Percentiles rank a stretch among this genome's conserved stretches.
These are phyloP conservation scores for Coniferiporia sulphurascens DNA, from an alignment of 1,284 basidiomycete genomes.

Conservation along the genomic window DNA sequence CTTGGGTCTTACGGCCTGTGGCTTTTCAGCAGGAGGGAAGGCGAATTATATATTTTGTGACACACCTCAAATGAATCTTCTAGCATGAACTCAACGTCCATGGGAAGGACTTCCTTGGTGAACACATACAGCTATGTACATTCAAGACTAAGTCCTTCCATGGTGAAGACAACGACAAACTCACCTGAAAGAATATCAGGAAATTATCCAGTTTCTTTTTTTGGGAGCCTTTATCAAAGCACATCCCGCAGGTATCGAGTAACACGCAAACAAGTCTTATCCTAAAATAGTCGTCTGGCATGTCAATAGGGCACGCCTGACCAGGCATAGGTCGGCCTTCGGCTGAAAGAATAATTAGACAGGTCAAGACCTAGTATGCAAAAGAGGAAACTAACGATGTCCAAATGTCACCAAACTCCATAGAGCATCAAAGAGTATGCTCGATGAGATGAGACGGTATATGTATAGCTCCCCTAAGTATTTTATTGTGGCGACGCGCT, in stretches of 20 bases:
- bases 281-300: conserved; percentile 95
- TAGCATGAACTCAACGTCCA: conserved; percentile 98
- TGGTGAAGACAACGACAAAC: conserved; percentile 14
- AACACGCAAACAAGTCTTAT: conserved; percentile 88
- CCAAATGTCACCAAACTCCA: conserved; percentile 97
- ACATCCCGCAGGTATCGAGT: conserved; percentile 95
- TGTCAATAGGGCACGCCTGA: conserved; percentile 74
- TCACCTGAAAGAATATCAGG: conserved; percentile 88
- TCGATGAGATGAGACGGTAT: conserved; percentile 87
- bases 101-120: conserved; percentile 84
- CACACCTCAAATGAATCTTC: conserved; percentile 86
- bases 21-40: conserved; percentile 12
- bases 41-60: conserved; percentile 14
- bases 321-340: conserved; percentile 87
- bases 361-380: conserved; percentile 4
- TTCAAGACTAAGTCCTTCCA: conserved; percentile 2
- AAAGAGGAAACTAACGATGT: conserved; percentile 64
- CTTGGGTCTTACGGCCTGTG: conserved; percentile 77
- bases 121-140: conserved; percentile 76
- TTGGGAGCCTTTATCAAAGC: conserved; percentile 90
- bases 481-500: conserved; percentile 85
- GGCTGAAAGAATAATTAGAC: conserved; percentile 39
- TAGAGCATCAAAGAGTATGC: conserved; percentile 88
- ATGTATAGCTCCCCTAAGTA: conserved; percentile 98
- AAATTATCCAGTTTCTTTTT: conserved; percentile 92